Evolutionary conservation across 805 yeast species (phyloP), one percentile per base, ranked within the genome.

Genomic region (Wickerhamomyces hampshirensis): DNA sequence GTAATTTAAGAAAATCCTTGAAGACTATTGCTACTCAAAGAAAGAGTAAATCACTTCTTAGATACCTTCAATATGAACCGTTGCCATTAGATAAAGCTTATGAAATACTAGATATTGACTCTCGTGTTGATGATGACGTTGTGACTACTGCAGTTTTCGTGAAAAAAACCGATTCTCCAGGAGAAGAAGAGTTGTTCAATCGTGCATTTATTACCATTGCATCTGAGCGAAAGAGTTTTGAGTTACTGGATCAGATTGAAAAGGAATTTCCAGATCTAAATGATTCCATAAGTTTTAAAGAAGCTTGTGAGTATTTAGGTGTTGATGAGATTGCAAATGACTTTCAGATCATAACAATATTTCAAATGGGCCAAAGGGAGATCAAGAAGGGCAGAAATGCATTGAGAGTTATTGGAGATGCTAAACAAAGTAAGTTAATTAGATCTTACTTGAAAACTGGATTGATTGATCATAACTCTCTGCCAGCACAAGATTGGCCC

Each of bases 401-500:
- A 1, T 58, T 88, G 30, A 64, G 73, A 24, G 58, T 66, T 3
- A 65, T 86, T 32, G 87, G 83, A 0, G 62, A 60, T 6, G 59
- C 63, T 5, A 71, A 74, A 42, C 66, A 74, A 18, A 78, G 88
- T 6, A 68, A 70, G 28, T 53, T 80, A 11, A 69, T 87, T 12
- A 51, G 55, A 4, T 68, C 76, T 10, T 87, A 69, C 48, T 59
- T 87, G 23, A 65, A 63, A 27, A 68, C 77, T 0, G 95, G 95
- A 0, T 60, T 70, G 15, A 63, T 82, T 26, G 85, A 82, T 53
- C 71, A 77, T 5, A 61, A 70, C 8, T 58, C 71, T 2, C 58
- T 84, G 14, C 80, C 88, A 0, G 73, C 77, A 0, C 79, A 73
- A 12, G 71, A 75, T 33, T 80, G 91, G 75, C 98, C 98, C 0